Percentiles rank a stretch among this genome's conserved stretches.
Evolutionary conservation across 2,329 filamentous ascomycete genomes (phyloP).

Genomic region (Xylariaceae sp.): DNA sequence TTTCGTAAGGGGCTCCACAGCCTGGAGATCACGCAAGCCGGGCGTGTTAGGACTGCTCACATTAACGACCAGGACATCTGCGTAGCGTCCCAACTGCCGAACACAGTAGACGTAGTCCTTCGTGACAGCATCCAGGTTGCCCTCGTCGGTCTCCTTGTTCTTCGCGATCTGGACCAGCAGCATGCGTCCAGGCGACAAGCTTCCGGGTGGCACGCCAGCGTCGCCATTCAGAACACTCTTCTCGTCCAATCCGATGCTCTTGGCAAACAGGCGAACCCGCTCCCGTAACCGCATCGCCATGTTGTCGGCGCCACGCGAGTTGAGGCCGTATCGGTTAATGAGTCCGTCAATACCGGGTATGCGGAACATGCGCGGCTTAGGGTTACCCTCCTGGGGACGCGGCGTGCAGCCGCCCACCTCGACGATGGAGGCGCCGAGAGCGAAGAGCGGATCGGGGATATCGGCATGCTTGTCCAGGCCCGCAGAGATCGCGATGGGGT

Average conservation of each 20-base stretch:
- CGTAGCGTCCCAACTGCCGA: conserved; percentile 73
- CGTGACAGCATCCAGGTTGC: conserved; percentile 74
- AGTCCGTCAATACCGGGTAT: conserved; percentile 77
- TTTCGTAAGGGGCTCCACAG: conserved; percentile 71
- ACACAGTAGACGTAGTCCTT: conserved; percentile 89
- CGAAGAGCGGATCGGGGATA: conserved; percentile 78
- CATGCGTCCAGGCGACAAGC: conserved; percentile 67
- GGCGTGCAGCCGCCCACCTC: conserved; percentile 91
- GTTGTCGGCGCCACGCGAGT: conserved; percentile 82
- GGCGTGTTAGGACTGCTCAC: conserved; percentile 96
- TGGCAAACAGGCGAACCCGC: conserved; percentile 72
- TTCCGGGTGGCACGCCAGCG: conserved; percentile 75
- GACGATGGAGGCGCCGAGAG: conserved; percentile 77
- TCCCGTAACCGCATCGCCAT: conserved; percentile 75
- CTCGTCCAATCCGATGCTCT: conserved; percentile 64
- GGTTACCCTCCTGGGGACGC: conserved; percentile 80
- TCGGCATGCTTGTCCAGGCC: conserved; percentile 94
- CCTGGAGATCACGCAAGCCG: conserved; percentile 80
- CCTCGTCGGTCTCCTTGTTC: conserved; percentile 87
- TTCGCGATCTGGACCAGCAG: conserved; percentile 92
- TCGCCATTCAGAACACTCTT: conserved; percentile 69
- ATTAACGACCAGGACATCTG: conserved; percentile 96
- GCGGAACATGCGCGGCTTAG: conserved; percentile 81
- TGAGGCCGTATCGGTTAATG: conserved; percentile 94
- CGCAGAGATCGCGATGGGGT: conserved; percentile 91